Percentiles rank a stretch among this genome's conserved stretches.
Evolutionary conservation across 78 protist species (phyloP).

Genomic region (slime mould (Dictyostelium discoideum)): DNA sequence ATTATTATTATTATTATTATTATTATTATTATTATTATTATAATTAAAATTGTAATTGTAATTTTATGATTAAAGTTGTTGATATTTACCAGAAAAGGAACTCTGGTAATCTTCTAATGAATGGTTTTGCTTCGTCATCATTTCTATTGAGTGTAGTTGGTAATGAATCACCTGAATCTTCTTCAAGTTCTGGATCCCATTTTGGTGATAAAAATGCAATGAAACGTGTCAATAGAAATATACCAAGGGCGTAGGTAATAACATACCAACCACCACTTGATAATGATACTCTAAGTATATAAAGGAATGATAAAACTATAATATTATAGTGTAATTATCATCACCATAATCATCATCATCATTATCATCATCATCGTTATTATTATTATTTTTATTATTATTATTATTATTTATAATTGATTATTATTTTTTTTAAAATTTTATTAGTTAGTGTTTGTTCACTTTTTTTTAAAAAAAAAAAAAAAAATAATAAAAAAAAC

Average conservation of each 20-base stretch:
- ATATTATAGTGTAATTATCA: too few species aligned
- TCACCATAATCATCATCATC: not conserved
- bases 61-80: not conserved
- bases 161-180: constrained; percentile 72
- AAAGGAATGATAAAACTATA: constrained; percentile 57
- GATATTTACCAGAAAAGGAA: constrained; percentile 93
- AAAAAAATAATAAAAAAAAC: too few species aligned
- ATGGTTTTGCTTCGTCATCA: constrained; percentile 94
- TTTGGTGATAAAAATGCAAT: constrained; percentile 93
- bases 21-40: not conserved
- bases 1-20: not conserved
- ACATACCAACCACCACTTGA: constrained; percentile 90
- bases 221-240: constrained; percentile 91
- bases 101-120: constrained; percentile 93
- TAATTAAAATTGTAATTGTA: too few species aligned
- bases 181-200: constrained; percentile 89
- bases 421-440: not conserved
- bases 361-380: not conserved
- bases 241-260: constrained; percentile 95
- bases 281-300: constrained; percentile 39
- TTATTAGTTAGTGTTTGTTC: not conserved
- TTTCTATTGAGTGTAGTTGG: constrained; percentile 80
- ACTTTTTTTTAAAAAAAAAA: not conserved
- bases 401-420: not conserved
- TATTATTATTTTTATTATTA: not conserved